Conservation (phyloP, 2,329 filamentous ascomycete genomes). For the Anisogramma anomala region DNA sequence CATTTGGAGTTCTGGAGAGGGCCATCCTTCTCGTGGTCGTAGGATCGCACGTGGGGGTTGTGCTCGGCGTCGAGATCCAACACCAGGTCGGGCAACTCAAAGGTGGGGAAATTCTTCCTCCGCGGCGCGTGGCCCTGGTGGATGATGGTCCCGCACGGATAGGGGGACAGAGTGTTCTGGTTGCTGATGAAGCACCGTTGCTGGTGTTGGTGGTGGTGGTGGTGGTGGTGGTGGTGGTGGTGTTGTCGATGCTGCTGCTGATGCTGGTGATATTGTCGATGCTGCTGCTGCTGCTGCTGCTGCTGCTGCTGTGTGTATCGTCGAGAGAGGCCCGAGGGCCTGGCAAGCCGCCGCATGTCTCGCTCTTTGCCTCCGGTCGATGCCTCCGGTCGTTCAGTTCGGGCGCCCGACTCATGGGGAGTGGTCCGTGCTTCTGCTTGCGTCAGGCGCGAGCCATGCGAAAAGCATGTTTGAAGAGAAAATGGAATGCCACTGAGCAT, state of each 20-base stretch:
- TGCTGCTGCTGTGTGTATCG: not conserved
- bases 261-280: conserved; percentile 15
- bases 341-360: conserved; percentile 3
- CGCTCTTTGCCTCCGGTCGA: not conserved
- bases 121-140: not conserved
- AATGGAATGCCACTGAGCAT: not conserved
- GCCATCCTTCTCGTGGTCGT: conserved; percentile 26
- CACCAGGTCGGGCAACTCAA: conserved; percentile 31
- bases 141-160: not conserved
- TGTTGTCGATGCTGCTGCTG: not conserved
- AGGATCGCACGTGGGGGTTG: conserved; percentile 31
- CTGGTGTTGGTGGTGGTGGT: too few species aligned
- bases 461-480: not conserved
- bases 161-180: not conserved
- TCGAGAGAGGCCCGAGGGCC: conserved; percentile 2
- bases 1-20: conserved; percentile 22
- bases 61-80: conserved; percentile 42
- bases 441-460: not conserved
- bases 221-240: too few species aligned
- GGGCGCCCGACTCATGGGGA: conserved; percentile 1
- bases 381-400: not conserved
- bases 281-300: not conserved
- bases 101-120: conserved; percentile 11
- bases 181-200: not conserved
- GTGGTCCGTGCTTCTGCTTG: conserved; percentile 1